These are phyloP conservation scores for Backusella circina DNA, from an alignment of 192 early-diverging fungal species.

Conservation along the genomic window DNA sequence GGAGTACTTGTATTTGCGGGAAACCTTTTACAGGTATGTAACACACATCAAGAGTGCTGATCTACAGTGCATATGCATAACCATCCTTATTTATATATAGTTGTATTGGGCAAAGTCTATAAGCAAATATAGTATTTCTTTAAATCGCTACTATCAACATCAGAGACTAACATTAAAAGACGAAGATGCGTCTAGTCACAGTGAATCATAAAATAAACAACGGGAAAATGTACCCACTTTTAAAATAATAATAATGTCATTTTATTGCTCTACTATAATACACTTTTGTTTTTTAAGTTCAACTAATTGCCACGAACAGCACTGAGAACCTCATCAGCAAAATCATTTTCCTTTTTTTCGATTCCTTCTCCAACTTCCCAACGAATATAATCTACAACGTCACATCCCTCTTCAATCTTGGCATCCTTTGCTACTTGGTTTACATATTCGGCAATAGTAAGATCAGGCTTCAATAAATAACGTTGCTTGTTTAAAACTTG, in stretches of 20 bases:
- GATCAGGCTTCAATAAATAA: conserved; percentile 75
- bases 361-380: conserved; percentile 87
- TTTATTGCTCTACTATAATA: background rate
- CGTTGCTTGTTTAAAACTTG: conserved; percentile 66
- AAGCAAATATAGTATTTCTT: background rate
- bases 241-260: background rate
- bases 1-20: background rate
- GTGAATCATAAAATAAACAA: background rate
- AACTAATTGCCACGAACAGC: conserved; percentile 27
- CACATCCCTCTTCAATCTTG: conserved; percentile 40
- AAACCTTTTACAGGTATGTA: background rate
- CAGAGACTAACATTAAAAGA: background rate
- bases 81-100: background rate
- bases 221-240: background rate
- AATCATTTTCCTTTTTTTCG: conserved; percentile 70
- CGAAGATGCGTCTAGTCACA: background rate
- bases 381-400: conserved; percentile 69
- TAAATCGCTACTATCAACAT: background rate
- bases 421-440: conserved; percentile 41
- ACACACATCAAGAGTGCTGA: background rate
- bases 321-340: conserved; percentile 74
- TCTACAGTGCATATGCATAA: background rate
- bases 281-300: background rate
- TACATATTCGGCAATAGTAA: conserved; percentile 61
- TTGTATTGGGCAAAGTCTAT: background rate